Base-by-base conservation (phyloP, 306 rosid genomes). In the Cercis canadensis region DNA sequence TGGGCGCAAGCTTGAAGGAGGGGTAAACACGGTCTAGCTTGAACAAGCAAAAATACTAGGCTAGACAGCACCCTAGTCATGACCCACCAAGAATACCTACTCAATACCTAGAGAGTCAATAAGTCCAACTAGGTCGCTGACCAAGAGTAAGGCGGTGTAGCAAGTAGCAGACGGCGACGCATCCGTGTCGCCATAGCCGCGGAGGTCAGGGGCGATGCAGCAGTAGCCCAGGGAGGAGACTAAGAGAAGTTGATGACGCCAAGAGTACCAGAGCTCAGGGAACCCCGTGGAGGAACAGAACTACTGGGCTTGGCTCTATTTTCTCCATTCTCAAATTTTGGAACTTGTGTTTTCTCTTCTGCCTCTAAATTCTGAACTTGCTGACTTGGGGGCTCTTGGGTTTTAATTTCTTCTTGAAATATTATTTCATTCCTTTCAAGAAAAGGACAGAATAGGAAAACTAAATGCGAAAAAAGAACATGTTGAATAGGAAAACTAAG, bases 221-320 rank as follows among this genome's bases (percentile, higher is more conserved):
- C 96, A 89, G 83, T 81, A 89, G 17, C 96, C 92, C 24, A 64
- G 64, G 8, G 96, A 70, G 6, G 92, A 78, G 18, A 89, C 87
- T 6, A 70, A 73, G 18, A 89, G 83, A 11, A 89, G 92, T 74
- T 87, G 96, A 45, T 89, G 89, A 12, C 96, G 96, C 94, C 94
- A 88, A 0, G 86, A n/a, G 40, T 88, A 85, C 94, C 94, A 88
- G 1, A 88, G 90, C 72, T 83, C 90, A 0, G 94, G 94, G 81
- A 88, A 88, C 19, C 19, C 90, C 94, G 40, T 88, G 90, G 18
- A 88, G 86, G 56, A 89, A 80, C 36, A 89, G 87, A 3, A 89
- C 55, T 0, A 54, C 81, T 11, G 96, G 90, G 14, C 96, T 89
- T 0, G 86, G 92, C 65, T 87, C 87, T 31, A 89, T 83, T 31